phyloP scores from a whole-genome alignment of 306 rosid genomes.

The Begonia loranthoides region DNA sequence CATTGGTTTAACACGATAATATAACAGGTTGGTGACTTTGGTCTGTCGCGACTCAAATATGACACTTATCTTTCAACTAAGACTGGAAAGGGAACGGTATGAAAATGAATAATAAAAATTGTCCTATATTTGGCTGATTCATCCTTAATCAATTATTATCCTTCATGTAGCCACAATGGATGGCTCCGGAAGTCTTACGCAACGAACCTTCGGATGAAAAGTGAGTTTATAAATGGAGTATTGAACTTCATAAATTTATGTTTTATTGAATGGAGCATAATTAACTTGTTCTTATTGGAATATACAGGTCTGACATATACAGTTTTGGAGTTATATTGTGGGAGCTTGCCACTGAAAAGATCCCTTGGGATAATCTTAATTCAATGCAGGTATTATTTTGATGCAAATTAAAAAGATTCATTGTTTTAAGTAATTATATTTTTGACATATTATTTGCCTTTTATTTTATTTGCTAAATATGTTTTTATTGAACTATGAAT shows the following conservation, averaged over 20 bases:
- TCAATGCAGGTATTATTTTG: conserved; percentile 82
- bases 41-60: conserved; percentile 91
- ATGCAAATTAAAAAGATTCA: too few relatives aligned
- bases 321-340: conserved; percentile 95
- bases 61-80: conserved; percentile 85
- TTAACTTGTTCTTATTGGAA: conserved; percentile 10
- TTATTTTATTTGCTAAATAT: too few relatives aligned
- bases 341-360: conserved; percentile 96
- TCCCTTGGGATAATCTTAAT: conserved; percentile 98
- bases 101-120: not conserved
- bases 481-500: too few relatives aligned
- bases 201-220: conserved; percentile 95
- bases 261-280: not conserved
- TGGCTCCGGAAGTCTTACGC: conserved; percentile 99
- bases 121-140: too few relatives aligned
- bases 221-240: conserved; percentile 26
- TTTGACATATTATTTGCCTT: too few relatives aligned
- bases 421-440: too few relatives aligned
- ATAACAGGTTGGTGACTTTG: conserved; percentile 91
- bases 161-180: conserved; percentile 90
- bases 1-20: not conserved
- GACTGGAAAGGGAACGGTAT: conserved; percentile 98
- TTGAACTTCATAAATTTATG: not conserved
- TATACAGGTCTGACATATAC: conserved; percentile 85
- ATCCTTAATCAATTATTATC: conserved; percentile 15